phyloP scores from a whole-genome alignment of 768 basidiomycete species.

The Lyophyllum decastes region DNA sequence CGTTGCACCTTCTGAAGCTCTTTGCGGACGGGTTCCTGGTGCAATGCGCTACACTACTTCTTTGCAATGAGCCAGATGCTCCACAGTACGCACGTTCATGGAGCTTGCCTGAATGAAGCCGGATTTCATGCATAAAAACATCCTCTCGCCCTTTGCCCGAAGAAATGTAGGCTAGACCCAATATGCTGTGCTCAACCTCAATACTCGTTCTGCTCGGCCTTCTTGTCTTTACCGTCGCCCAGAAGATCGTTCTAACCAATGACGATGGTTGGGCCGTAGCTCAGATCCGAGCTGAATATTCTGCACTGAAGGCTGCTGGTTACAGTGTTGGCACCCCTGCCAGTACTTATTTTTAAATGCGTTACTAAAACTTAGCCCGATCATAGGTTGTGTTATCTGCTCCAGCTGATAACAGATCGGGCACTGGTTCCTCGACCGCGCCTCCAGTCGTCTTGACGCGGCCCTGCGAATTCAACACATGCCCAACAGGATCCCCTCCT shows the following conservation, averaged over 20 bases:
- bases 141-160: not conserved
- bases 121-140: not conserved
- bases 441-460: conserved; percentile 29
- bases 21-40: not conserved
- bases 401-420: conserved; percentile 43
- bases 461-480: conserved; percentile 45
- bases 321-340: conserved; percentile 29
- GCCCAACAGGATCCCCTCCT: conserved; percentile 39
- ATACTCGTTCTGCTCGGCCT: not conserved
- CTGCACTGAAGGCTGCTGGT: conserved; percentile 34
- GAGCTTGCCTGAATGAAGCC: not conserved
- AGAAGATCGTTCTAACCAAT: conserved; percentile 26
- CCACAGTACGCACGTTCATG: not conserved
- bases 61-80: not conserved
- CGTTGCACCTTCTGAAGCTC: not conserved
- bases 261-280: conserved; percentile 44
- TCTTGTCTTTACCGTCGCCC: not conserved
- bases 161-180: not conserved
- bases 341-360: not conserved
- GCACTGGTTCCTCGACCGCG: conserved; percentile 37
- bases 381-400: conserved; percentile 43
- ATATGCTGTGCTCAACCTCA: not conserved
- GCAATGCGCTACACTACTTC: not conserved
- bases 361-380: not conserved
- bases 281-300: conserved; percentile 39